These are phyloP conservation scores for Warburgia ugandensis DNA, from an alignment of 164 flowering plant species.

Conservation along the genomic window DNA sequence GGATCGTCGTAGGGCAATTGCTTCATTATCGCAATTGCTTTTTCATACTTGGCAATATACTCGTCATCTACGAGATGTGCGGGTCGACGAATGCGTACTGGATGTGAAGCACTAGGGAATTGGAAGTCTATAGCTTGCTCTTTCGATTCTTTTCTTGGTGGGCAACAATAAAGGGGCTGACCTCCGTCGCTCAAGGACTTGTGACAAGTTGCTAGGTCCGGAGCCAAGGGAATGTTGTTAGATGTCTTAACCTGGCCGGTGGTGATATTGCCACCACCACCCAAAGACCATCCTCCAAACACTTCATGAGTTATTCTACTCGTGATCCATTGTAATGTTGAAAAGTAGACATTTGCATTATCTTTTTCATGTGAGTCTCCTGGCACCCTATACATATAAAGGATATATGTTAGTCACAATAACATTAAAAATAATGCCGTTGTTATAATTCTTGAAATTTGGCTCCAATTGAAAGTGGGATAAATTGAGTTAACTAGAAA, in stretches of 20 bases:
- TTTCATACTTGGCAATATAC: slow-evolving; percentile 42
- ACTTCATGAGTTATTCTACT: neutral
- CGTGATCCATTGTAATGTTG: slow-evolving; percentile 3
- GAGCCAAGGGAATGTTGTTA: slow-evolving; percentile 4
- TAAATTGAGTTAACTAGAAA: too few relatives aligned
- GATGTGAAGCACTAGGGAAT: slow-evolving; percentile 22
- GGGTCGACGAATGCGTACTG: slow-evolving; percentile 46
- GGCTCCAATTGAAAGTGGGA: too few relatives aligned
- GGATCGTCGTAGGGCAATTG: slow-evolving; percentile 19
- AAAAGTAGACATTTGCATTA: neutral
- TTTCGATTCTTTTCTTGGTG: slow-evolving; percentile 28
- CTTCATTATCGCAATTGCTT: slow-evolving; percentile 28
- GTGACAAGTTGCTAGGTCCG: slow-evolving; percentile 20
- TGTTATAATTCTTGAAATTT: too few relatives aligned
- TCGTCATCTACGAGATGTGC: slow-evolving; percentile 37
- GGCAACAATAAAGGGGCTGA: slow-evolving; percentile 39
- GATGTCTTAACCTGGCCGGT: neutral
- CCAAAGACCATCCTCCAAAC: neutral
- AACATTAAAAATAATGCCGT: too few relatives aligned
- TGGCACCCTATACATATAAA: neutral
- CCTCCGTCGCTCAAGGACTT: slow-evolving; percentile 6
- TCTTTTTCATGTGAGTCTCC: neutral
- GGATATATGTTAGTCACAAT: too few relatives aligned
- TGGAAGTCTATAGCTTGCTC: slow-evolving; percentile 36
- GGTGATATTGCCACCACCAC: neutral